Evolutionary conservation across 306 rosid species (phyloP), one percentile per base, ranked within the genome.

Genomic region (Prunus salicina): DNA sequence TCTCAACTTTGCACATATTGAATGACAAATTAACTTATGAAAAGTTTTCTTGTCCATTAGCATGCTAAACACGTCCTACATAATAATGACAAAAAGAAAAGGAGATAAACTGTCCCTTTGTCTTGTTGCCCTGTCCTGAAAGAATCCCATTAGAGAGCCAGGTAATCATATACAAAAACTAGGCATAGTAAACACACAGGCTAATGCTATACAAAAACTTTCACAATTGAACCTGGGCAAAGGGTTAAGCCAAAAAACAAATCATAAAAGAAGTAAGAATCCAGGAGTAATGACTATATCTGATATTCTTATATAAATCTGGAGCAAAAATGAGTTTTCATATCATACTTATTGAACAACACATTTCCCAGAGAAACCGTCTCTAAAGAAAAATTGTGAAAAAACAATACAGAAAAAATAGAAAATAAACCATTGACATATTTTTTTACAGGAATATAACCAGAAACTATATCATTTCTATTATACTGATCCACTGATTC

Each of bases 381-480:
- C 53, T 25, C 52, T 65, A 13, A 6, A 53, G 67, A 69, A 30
- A 74, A 34, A 67, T 5, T 27, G 65, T 27, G 30, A 58, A 38
- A 32, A 28, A 27, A 72, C 38, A 72, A 19, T 27, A 57, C 13
- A 45, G 19, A 64, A 13, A 30, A 8, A 1, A 49, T 15, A 2
- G 64, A 55, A 61, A 30, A 19, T 13, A 32, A 60, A 62, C 10
- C 50, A 45, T 76, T 15, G 64, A 64, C 56, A 64, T 43, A 43
- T 75, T 82, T 78, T 66, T 74, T 72, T 65, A 75, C 81, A 68
- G 8, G 80, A 78, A 73, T 69, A 64, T 71, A 63, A 83, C 27
- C 67, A 56, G 65, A 47, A 43, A 51, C 76, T 53, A 68, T 45
- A 45, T 20, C 69, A 55, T 30, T 57, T 67, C 5, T 43, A 78